A percentile compares a stretch with the other conserved stretches of the same genome.
Evolutionary conservation across 2,329 filamentous ascomycete genomes (phyloP).

Genomic region (Sporothrix variecibatus): DNA sequence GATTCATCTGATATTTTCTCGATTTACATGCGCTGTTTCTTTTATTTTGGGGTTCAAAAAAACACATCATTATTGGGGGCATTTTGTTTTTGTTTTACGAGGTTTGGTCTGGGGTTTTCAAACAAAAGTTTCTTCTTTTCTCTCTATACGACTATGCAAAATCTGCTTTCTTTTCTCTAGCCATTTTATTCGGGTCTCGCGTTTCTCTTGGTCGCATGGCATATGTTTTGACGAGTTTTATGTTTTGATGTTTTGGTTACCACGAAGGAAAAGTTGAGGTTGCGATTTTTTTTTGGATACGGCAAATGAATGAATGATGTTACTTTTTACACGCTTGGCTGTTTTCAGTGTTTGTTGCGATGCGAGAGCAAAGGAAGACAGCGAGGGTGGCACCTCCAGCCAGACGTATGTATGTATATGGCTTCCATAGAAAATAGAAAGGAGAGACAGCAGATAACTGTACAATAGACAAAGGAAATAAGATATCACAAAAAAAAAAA

Average conservation of each 20-base stretch:
- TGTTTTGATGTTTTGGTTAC: background rate
- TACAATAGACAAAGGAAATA: background rate
- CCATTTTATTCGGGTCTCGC: background rate
- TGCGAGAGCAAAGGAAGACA: background rate
- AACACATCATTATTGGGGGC: constrained; percentile 3
- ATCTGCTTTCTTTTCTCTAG: background rate
- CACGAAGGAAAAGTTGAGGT: background rate
- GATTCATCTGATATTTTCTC: background rate
- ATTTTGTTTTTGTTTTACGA: background rate
- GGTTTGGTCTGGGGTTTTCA: background rate
- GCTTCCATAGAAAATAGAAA: background rate
- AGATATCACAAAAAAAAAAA: no score
- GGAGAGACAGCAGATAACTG: background rate
- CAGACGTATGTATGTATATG: background rate
- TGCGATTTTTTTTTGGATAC: background rate
- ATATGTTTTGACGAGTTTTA: background rate
- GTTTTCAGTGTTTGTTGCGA: background rate
- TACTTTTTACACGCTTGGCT: background rate
- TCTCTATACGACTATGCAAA: background rate
- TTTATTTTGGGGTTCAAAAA: background rate
- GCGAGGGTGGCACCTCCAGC: background rate
- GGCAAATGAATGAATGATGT: constrained; percentile 5
- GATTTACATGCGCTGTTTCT: no score
- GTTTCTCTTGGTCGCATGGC: background rate
- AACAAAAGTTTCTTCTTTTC: background rate